Percentiles rank a stretch among this genome's conserved stretches.
Conservation (phyloP, 805 yeast genomes). For the Kazachstania taianensis region DNA sequence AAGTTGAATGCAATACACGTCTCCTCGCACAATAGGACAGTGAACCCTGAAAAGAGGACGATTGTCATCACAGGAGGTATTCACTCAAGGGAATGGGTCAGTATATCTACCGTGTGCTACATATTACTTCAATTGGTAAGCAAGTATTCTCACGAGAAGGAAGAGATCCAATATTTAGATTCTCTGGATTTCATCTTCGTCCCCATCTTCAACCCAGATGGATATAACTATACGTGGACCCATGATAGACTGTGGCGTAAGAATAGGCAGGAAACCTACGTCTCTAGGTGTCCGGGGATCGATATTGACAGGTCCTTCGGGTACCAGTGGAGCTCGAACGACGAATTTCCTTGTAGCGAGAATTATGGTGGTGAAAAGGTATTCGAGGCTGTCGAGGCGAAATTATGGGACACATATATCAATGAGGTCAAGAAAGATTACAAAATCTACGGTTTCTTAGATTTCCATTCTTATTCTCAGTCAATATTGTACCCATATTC, state of each 20-base stretch:
- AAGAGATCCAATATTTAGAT: constrained; percentile 40
- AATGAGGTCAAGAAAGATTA: constrained; percentile 38
- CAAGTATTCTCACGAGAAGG: constrained; percentile 30
- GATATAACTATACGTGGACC: constrained; percentile 76
- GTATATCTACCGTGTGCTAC: constrained; percentile 60
- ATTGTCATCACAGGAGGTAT: constrained; percentile 74
- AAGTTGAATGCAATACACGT: constrained; percentile 59
- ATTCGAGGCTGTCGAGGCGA: constrained; percentile 55
- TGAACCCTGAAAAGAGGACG: constrained; percentile 42
- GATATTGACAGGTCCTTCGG: constrained; percentile 82
- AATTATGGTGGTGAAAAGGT: constrained; percentile 70
- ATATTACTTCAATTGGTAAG: constrained; percentile 40
- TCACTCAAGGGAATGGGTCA: constrained; percentile 88
- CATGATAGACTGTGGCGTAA: constrained; percentile 80
- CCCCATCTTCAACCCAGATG: constrained; percentile 87
- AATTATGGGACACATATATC: constrained; percentile 38
- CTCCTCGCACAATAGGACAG: constrained; percentile 35
- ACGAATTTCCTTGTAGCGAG: constrained; percentile 67
- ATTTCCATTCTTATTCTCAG: constrained; percentile 78
- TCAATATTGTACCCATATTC: constrained; percentile 79
- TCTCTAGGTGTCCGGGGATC: constrained; percentile 64
- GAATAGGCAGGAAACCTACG: constrained; percentile 66
- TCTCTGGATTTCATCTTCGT: constrained; percentile 62
- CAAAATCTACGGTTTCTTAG: constrained; percentile 64
- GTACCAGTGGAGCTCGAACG: constrained; percentile 56